Evolutionary conservation across 2,329 filamentous ascomycete genomes (phyloP).

Genomic region (Bipolaris victoriae): DNA sequence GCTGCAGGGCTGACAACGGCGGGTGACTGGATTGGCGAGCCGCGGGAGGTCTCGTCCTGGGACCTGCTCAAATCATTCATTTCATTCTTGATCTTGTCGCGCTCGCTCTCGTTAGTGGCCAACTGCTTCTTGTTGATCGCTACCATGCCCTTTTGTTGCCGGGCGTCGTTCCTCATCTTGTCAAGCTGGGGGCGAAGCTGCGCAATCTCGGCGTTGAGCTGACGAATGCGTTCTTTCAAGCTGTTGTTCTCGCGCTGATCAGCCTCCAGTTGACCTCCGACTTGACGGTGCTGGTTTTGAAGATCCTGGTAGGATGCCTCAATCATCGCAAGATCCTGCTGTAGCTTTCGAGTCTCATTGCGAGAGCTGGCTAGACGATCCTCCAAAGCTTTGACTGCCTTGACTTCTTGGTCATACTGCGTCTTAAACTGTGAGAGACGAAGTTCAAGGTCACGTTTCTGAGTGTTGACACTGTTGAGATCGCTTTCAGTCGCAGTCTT

Average conservation of each 20-base stretch:
- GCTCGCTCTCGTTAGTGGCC: conserved; percentile 83
- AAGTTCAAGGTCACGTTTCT: conserved; percentile 92
- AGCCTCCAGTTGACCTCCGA: conserved; percentile 74
- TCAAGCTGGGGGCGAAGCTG: conserved; percentile 90
- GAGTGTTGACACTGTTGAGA: conserved; percentile 77
- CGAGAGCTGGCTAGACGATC: conserved; percentile 78
- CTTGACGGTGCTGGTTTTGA: conserved; percentile 79
- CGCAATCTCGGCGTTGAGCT: conserved; percentile 79
- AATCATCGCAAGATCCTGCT: conserved; percentile 81
- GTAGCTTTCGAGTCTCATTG: conserved; percentile 81
- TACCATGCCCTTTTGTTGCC: conserved; percentile 94
- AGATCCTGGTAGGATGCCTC: conserved; percentile 83
- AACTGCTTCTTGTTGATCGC: conserved; percentile 99
- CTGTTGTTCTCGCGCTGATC: conserved; percentile 88
- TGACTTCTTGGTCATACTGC: conserved; percentile 92
- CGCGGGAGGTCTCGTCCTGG: conserved; percentile 59
- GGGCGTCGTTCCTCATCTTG: conserved; percentile 87
- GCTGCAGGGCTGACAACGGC: conserved; percentile 70
- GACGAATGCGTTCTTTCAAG: conserved; percentile 85
- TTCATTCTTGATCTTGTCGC: conserved; percentile 84
- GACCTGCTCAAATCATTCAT: conserved; percentile 71
- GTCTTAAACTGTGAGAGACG: conserved; percentile 83
- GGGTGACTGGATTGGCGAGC: conserved; percentile 41
- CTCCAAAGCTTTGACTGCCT: conserved; percentile 82
- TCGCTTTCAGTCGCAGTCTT: conserved; percentile 80